These are phyloP conservation scores for Colletotrichum nymphaeae DNA, from an alignment of 2,329 filamentous ascomycete species.

Conservation along the genomic window DNA sequence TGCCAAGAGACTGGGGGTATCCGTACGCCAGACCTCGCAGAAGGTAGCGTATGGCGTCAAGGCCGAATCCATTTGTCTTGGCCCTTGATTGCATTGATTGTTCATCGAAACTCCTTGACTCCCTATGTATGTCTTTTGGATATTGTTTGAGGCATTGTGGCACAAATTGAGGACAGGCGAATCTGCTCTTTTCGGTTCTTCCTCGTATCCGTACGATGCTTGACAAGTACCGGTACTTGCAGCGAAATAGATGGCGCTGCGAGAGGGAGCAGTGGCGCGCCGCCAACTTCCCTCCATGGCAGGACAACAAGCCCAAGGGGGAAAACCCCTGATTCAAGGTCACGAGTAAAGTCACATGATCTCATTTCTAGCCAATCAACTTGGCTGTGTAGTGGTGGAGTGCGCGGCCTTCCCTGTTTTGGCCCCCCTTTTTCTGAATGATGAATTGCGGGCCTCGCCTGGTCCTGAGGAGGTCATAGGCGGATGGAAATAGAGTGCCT, in stretches of 20 bases:
- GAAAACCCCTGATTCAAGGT: not conserved
- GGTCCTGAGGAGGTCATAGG: not conserved
- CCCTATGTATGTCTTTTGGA: not conserved
- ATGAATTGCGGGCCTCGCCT: constrained; percentile 23
- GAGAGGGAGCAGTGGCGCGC: constrained; percentile 12
- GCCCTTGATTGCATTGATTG: not conserved
- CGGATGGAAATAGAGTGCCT: constrained; percentile 13
- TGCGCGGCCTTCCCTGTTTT: not conserved
- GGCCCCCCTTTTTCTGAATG: constrained; percentile 5
- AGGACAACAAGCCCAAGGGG: constrained; percentile 8
- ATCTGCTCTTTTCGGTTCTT: not conserved
- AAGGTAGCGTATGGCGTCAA: not conserved
- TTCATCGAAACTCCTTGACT: not conserved
- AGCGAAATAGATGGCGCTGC: not conserved
- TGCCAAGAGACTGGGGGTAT: constrained; percentile 4
- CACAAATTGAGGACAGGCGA: not conserved
- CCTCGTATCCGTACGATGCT: constrained; percentile 11
- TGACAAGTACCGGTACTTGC: not conserved
- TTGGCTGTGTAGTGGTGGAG: not conserved
- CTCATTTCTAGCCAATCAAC: accelerated
- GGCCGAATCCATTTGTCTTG: not conserved
- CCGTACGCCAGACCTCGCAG: not conserved
- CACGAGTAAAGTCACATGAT: not conserved
- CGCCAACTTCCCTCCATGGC: constrained; percentile 9
- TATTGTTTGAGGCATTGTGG: not conserved